A percentile compares a stretch with the other conserved stretches of the same genome.
Evolutionary conservation across 228 moss, liverwort and hornwort species (phyloP).

Genomic region (Sphagnum fallax): DNA sequence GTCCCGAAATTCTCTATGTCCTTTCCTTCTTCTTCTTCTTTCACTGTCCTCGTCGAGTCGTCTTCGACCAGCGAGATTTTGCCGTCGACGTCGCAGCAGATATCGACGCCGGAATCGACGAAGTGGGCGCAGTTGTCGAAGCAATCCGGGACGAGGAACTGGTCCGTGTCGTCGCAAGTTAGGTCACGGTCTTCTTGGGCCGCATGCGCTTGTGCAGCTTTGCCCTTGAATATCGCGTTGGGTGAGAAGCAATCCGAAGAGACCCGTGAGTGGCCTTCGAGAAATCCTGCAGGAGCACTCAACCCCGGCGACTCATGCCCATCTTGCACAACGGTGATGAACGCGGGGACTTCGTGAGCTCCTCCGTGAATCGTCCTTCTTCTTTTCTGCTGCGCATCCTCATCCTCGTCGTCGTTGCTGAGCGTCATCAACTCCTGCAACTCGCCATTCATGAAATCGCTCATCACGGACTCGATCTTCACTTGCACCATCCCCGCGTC

Average conservation of each 20-base stretch:
- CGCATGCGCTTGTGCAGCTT: slow-evolving; percentile 22
- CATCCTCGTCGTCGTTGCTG: no score
- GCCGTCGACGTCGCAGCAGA: slow-evolving; percentile 45
- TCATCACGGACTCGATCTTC: slow-evolving; percentile 6
- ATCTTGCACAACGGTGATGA: slow-evolving; percentile 53
- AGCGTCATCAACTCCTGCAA: no score
- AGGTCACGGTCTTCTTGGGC: slow-evolving; percentile 21
- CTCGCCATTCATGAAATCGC: background rate
- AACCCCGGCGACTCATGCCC: slow-evolving; percentile 7
- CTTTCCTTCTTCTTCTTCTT: no score
- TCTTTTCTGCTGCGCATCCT: no score
- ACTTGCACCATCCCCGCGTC: slow-evolving; percentile 14
- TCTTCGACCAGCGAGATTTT: background rate
- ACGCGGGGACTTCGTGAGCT: slow-evolving; percentile 46
- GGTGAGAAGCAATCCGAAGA: slow-evolving; percentile 36
- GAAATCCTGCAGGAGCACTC: slow-evolving; percentile 20
- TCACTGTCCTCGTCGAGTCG: no score
- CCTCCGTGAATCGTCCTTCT: background rate
- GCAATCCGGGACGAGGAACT: slow-evolving; percentile 41
- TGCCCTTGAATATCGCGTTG: slow-evolving; percentile 30
- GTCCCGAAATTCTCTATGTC: no score
- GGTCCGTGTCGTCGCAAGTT: slow-evolving; percentile 31
- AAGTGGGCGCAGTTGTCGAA: slow-evolving; percentile 10
- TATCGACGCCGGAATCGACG: slow-evolving; percentile 25
- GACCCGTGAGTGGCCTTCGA: slow-evolving; percentile 20